These are phyloP conservation scores for Podaxis sp. DNA, from an alignment of 768 basidiomycete species.

Conservation along the genomic window DNA sequence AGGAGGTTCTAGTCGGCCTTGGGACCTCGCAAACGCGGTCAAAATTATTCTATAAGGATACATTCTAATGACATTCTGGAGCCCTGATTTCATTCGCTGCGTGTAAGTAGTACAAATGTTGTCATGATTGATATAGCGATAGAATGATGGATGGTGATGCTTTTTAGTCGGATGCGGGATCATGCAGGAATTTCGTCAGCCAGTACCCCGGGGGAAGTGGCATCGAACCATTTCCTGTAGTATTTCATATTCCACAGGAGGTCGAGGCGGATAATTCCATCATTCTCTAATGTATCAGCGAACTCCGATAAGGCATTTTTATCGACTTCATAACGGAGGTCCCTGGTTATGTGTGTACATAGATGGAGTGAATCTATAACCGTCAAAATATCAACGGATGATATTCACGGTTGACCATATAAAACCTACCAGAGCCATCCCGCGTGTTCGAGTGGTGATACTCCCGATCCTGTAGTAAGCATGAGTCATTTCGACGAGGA, in stretches of 20 bases:
- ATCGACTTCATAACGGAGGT: not conserved
- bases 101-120: not conserved
- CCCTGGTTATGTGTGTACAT: not conserved
- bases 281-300: not conserved
- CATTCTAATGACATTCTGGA: not conserved
- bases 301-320: not conserved
- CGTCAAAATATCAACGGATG: not conserved
- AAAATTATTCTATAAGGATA: too few relatives aligned
- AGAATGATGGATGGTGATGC: not conserved
- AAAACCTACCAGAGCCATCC: not conserved
- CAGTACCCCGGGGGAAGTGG: not conserved
- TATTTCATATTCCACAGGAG: not conserved
- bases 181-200: not conserved
- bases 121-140: not conserved
- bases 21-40: too few relatives aligned
- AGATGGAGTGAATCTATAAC: not conserved
- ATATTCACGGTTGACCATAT: not conserved
- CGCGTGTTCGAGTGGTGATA: not conserved
- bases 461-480: not conserved
- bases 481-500: too few relatives aligned
- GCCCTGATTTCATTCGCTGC: not conserved
- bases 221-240: slow-evolving; percentile 1
- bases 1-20: too few relatives aligned
- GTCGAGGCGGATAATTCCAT: slow-evolving; percentile 1
- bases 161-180: not conserved